Evolutionary conservation across 2,329 filamentous ascomycete genomes (phyloP).

Genomic region (Cadophora sp.): DNA sequence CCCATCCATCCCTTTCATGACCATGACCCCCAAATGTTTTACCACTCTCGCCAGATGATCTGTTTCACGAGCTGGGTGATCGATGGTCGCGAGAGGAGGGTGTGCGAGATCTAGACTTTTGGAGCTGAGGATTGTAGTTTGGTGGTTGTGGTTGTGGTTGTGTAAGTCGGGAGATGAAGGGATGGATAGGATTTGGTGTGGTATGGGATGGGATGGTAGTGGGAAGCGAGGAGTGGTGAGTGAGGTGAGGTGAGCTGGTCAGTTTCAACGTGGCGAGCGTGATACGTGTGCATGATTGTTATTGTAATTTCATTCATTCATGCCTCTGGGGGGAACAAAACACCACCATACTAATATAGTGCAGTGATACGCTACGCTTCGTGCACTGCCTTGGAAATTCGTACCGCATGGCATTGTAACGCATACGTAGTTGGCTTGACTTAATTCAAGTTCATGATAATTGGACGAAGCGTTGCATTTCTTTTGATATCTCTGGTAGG

Average conservation of each 20-base stretch:
- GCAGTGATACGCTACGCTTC: not conserved
- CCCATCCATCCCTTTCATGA: no score
- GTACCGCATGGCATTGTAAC: not conserved
- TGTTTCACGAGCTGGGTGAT: slow-evolving; percentile 7
- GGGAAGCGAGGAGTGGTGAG: not conserved
- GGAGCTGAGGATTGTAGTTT: not conserved
- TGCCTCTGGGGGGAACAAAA: no score
- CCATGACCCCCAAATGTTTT: not conserved
- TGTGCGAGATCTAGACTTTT: not conserved
- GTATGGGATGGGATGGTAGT: no score
- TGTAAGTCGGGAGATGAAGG: not conserved
- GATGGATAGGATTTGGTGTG: not conserved
- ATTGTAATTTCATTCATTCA: no score
- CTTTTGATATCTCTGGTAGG: no score
- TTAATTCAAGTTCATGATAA: no score
- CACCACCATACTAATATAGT: not conserved
- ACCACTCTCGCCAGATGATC: not conserved
- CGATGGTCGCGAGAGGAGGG: not conserved
- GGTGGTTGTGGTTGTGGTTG: not conserved
- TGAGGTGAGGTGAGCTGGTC: no score
- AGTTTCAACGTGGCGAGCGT: slow-evolving; percentile 5
- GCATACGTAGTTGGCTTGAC: no score
- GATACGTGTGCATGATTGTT: slow-evolving; percentile 11
- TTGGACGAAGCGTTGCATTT: no score
- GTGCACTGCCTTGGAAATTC: slow-evolving; percentile 1